A percentile compares a stretch with the other conserved stretches of the same genome.
Conservation (phyloP, 805 yeast species). For the Dipodascus albidus region DNA sequence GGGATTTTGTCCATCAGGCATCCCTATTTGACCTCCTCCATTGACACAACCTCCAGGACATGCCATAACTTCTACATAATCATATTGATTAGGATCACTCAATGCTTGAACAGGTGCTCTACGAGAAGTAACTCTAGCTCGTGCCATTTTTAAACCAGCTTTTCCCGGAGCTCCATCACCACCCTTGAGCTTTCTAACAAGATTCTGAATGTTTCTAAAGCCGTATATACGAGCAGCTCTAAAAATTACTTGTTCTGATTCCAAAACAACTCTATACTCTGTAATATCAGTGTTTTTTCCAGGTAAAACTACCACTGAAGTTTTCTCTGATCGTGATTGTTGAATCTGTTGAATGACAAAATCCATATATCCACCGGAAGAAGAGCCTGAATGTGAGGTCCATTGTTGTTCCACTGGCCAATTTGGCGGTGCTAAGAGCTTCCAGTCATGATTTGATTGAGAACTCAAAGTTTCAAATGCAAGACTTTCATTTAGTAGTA, state of each 20-base stretch:
- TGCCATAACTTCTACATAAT: slow-evolving; percentile 92
- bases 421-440: slow-evolving; percentile 35
- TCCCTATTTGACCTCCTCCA: slow-evolving; percentile 84
- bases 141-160: slow-evolving; percentile 8
- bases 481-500: slow-evolving; percentile 42
- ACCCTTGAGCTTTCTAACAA: slow-evolving; percentile 73
- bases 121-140: slow-evolving; percentile 9
- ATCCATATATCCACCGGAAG: slow-evolving; percentile 83
- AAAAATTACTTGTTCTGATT: slow-evolving; percentile 31
- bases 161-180: slow-evolving; percentile 17
- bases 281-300: slow-evolving; percentile 68
- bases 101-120: slow-evolving; percentile 17
- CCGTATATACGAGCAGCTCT: slow-evolving; percentile 72
- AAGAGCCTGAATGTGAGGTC: slow-evolving; percentile 66
- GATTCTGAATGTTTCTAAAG: slow-evolving; percentile 85
- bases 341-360: slow-evolving; percentile 37
- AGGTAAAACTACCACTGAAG: slow-evolving; percentile 32
- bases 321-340: slow-evolving; percentile 15
- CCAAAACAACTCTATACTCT: slow-evolving; percentile 47
- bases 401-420: slow-evolving; percentile 64
- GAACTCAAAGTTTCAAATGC: slow-evolving; percentile 18
- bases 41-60: slow-evolving; percentile 97
- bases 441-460: background rate
- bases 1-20: slow-evolving; percentile 20
- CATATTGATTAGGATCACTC: slow-evolving; percentile 58